These are phyloP conservation scores for Populus simonii DNA, from an alignment of 345 rosid genomes.

Conservation along the genomic window DNA sequence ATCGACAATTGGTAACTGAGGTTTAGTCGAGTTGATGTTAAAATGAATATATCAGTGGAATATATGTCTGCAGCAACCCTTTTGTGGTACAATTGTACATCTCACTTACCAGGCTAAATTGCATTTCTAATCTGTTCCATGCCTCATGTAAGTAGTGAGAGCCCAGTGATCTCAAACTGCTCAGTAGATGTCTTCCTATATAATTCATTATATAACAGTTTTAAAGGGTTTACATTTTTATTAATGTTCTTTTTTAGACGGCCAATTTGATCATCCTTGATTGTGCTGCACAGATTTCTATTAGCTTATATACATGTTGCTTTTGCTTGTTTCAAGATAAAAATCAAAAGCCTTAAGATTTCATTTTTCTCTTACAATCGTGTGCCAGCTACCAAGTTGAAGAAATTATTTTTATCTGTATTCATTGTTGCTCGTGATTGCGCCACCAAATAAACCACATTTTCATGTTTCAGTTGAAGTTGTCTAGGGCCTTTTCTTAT, in stretches of 20 bases:
- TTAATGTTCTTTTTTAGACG: background rate
- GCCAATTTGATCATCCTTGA: background rate
- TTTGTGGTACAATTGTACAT: background rate
- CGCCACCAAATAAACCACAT: background rate
- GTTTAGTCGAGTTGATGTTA: too few relatives aligned
- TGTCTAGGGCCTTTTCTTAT: background rate
- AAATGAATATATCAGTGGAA: background rate
- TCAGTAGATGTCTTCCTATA: background rate
- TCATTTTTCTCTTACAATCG: background rate
- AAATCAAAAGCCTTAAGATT: background rate
- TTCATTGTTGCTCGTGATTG: background rate
- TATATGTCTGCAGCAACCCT: background rate
- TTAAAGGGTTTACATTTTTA: background rate
- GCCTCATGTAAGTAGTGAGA: background rate
- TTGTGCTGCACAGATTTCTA: background rate
- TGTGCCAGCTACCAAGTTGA: background rate
- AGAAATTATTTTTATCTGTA: background rate
- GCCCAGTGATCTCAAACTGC: background rate
- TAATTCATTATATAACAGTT: background rate
- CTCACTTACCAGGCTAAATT: background rate
- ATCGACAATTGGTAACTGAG: too few relatives aligned
- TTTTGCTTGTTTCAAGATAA: background rate
- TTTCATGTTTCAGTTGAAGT: constrained; percentile 1
- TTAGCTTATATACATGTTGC: background rate
- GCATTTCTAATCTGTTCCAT: background rate